Base-by-base conservation (phyloP, 306 rosid species). In the Cicer chorassanicum region DNA sequence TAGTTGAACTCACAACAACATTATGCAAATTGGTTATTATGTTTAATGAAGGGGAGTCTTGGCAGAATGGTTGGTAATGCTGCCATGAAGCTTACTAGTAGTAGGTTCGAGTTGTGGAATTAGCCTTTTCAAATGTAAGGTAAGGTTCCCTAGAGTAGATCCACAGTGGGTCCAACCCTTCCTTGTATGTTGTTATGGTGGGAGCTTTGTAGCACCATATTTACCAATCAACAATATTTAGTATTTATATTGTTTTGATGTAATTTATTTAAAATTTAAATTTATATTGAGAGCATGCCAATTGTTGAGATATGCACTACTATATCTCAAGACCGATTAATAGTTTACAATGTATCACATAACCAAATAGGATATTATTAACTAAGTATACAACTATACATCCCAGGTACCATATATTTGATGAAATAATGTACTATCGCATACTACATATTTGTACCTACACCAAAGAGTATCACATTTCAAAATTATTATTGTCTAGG, bases 401-500 rank as follows among this genome's bases (percentile, higher is more conserved):
- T 16, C 45, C 39, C 55, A 19, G 9, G 1, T 24, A 45, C 45
- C 10, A 29, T 44, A 14, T 9, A 34, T 29, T 73, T 60, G 46
- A 73, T 73, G 16, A 15, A 34, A 45, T 15, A 73, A 15, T 44
- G 51, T n/a, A 43, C 2, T 43, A 51, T 12, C 15, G 9, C 8
- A 48, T 69, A 18, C 11, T 6, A 11, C 44, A 34, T 38, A 61
- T 11, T 10, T 19, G 1, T 53, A 70, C 38, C 16, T 15, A 24
- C 51, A 54, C n/a, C 9, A 2, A 14, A 36, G 61, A 10, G 39
- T 73, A 48, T 48, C 41, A 4, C 9, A 6, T 34, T 45, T 48
- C 44, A 11, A 11, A 54, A 9, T 61, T 48, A 11, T 18, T 48
- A 62, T 62, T 34, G 56, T 45, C 19, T 29, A n/a, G 75, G 74